These are phyloP conservation scores for Striga hermonthica DNA, from an alignment of 305 asterid species.

Conservation along the genomic window DNA sequence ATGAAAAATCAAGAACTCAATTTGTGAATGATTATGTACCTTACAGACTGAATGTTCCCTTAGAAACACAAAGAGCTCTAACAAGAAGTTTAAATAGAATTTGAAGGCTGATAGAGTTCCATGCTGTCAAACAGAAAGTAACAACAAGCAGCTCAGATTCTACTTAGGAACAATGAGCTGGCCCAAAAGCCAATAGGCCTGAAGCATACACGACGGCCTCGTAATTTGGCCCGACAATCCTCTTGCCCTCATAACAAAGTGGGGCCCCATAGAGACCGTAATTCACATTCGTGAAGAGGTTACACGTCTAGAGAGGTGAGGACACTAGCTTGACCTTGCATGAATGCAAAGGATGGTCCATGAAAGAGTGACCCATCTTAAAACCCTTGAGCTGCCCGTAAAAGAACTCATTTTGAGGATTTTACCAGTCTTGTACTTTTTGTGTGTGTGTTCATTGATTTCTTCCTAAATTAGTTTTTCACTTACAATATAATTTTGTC, in stretches of 20 bases:
- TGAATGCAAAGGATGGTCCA: constrained; percentile 88
- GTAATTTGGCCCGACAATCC: constrained; percentile 41
- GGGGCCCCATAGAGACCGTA: constrained; percentile 72
- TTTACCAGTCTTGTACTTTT: too few relatives aligned
- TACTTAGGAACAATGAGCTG: constrained; percentile 55
- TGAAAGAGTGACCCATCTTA: constrained; percentile 55
- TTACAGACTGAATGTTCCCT: too few relatives aligned
- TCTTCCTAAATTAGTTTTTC: too few relatives aligned
- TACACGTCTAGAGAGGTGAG: constrained; percentile 58
- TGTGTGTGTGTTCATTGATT: too few relatives aligned
- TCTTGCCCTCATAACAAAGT: constrained; percentile 64
- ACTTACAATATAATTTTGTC: too few relatives aligned
- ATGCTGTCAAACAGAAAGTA: background rate
- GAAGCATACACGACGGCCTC: constrained; percentile 71
- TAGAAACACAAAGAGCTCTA: background rate
- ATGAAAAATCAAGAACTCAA: too few relatives aligned
- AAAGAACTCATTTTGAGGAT: constrained; percentile 65
- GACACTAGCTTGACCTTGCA: constrained; percentile 71
- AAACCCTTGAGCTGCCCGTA: constrained; percentile 73
- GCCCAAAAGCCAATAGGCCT: constrained; percentile 79
- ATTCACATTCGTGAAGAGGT: constrained; percentile 62
- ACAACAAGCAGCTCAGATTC: constrained; percentile 15
- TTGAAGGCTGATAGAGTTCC: constrained; percentile 11
- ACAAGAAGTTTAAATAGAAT: constrained; percentile 3
- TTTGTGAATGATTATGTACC: too few relatives aligned